Percentiles rank a stretch among this genome's conserved stretches.
Conservation (phyloP, 805 yeast genomes). For the Kazachstania africana region DNA sequence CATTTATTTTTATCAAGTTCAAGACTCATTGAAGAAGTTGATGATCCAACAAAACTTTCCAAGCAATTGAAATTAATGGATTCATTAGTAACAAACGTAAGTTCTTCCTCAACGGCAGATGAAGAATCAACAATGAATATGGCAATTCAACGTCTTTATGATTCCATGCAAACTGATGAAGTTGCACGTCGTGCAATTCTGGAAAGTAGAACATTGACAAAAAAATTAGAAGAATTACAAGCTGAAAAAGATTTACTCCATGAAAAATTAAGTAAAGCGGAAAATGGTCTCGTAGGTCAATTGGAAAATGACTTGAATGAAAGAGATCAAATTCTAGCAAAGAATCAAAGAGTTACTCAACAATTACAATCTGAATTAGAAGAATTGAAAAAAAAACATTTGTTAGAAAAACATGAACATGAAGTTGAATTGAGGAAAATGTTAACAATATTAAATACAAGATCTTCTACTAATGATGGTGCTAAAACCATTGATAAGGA, state of each 20-base stretch:
- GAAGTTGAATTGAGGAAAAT: slow-evolving; percentile 70
- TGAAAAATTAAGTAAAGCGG: slow-evolving; percentile 59
- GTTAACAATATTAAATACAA: slow-evolving; percentile 48
- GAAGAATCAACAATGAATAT: slow-evolving; percentile 63
- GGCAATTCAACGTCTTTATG: slow-evolving; percentile 65
- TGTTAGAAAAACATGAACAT: slow-evolving; percentile 61
- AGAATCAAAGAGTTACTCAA: slow-evolving; percentile 53
- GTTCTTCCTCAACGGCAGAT: slow-evolving; percentile 33
- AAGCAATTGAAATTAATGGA: slow-evolving; percentile 45
- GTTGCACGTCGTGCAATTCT: slow-evolving; percentile 64
- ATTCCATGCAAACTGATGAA: slow-evolving; percentile 79
- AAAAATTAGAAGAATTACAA: slow-evolving; percentile 34
- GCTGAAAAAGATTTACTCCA: slow-evolving; percentile 57
- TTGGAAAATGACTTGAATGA: slow-evolving; percentile 58
- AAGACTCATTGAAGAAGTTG: slow-evolving; percentile 12
- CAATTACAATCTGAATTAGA: slow-evolving; percentile 55
- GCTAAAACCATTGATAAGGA: slow-evolving; percentile 3
- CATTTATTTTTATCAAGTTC: slow-evolving; percentile 24
- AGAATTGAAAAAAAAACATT: slow-evolving; percentile 46
- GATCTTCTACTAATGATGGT: slow-evolving; percentile 16
- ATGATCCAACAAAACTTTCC: slow-evolving; percentile 20
- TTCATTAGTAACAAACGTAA: slow-evolving; percentile 58
- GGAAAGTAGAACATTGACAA: slow-evolving; percentile 47
- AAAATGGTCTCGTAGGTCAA: slow-evolving; percentile 67
- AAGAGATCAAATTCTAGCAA: slow-evolving; percentile 50